Base-by-base conservation (phyloP, 1,139 yeast genomes). In the Candida sojae region DNA sequence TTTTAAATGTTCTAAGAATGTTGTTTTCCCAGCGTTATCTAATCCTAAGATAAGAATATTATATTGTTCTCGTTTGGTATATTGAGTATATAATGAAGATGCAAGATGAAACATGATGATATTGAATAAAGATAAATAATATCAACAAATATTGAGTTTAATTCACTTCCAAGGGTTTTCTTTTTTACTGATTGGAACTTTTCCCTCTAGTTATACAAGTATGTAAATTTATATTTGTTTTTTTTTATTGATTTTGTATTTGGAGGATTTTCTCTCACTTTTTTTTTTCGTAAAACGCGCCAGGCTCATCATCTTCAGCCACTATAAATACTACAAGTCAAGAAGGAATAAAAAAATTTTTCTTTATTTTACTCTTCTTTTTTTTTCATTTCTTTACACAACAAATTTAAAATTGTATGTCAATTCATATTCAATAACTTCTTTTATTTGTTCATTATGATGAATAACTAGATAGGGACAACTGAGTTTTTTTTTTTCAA, bases 11-110 rank as follows among this genome's bases (percentile, higher is more conserved):
- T 75, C 80, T 36, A 75, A 59, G 53, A 75, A 75, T 8, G 80
- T 73, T 13, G 98, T 92, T 64, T 93, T 93, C 3, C 99, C 99
- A 0, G 98, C 97, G 71, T 92, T 91, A 66, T 93, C 98, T 42
- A 93, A 78, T 13, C 99, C 99, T 30, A 93, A 73, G 37, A 93
- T 88, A 39, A 93, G 75, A 4, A 93, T 81, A 52, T 75, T 75
- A 57, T 75, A 75, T 61, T 75, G 79, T 53, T 75, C 80, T 48
- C 79, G 63, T 57, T 73, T 71, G 51, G 79, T 73, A 57, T 74
- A 75, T 56, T 75, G 79, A 5, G 79, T 71, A 55, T 75, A 75
- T 44, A 75, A 59, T 28, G 80, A 74, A 38, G 77, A 71, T 21
- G 76, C 80, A 43, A 75, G 61, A 53, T 75, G 80, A 55, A 75